These are phyloP conservation scores for Phalaenopsis aphrodite DNA, from an alignment of 106 monocot genomes.

Conservation along the genomic window DNA sequence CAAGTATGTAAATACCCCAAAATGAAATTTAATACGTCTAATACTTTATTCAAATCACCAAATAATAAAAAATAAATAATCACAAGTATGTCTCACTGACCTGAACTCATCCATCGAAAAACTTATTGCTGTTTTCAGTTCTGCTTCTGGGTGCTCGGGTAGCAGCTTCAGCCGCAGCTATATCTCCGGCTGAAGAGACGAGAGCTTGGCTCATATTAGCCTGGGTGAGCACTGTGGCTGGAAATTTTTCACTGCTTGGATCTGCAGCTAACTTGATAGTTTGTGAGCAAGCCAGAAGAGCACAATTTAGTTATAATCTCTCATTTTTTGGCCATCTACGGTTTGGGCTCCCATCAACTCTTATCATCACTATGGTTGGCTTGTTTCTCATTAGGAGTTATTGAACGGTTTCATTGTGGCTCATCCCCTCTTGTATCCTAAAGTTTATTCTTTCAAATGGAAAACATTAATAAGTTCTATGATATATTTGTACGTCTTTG, in stretches of 20 bases:
- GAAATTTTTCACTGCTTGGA: slow-evolving; percentile 57
- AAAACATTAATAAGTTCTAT: neutral
- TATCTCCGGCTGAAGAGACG: slow-evolving; percentile 39
- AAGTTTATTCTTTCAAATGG: neutral
- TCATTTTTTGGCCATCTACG: slow-evolving; percentile 48
- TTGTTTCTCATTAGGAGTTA: slow-evolving; percentile 39
- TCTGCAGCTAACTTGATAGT: slow-evolving; percentile 81
- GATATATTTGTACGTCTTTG: no score
- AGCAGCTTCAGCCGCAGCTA: slow-evolving; percentile 53
- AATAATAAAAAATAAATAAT: no score
- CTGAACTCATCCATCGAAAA: no score
- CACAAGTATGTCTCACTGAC: no score
- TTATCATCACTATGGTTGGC: slow-evolving; percentile 42
- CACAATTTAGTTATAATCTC: slow-evolving; percentile 45
- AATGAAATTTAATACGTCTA: no score
- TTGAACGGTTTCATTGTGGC: neutral
- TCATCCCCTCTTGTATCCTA: no score
- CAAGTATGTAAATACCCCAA: no score
- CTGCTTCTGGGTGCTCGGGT: slow-evolving; percentile 63
- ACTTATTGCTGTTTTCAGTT: slow-evolving; percentile 19
- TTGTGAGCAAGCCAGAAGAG: slow-evolving; percentile 54
- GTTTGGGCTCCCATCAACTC: slow-evolving; percentile 57
- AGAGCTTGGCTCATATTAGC: slow-evolving; percentile 64
- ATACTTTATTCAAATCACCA: no score
- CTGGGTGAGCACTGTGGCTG: slow-evolving; percentile 81